These are phyloP conservation scores for Aspergillus pseudotamarii DNA, from an alignment of 2,329 filamentous ascomycete species.

Conservation along the genomic window DNA sequence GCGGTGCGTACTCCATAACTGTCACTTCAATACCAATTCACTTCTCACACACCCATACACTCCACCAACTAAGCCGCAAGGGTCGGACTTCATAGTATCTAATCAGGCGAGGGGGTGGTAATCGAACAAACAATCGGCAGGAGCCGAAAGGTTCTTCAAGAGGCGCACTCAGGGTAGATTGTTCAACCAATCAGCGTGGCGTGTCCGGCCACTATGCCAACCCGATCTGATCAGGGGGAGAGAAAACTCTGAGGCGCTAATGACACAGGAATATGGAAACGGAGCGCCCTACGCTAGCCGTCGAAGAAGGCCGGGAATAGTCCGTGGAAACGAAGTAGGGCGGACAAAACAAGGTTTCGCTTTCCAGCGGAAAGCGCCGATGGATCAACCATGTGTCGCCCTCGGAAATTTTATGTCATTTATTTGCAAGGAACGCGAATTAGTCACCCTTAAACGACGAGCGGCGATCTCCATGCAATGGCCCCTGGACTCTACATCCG, in stretches of 20 bases:
- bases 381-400: slow-evolving; percentile 1
- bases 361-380: slow-evolving; percentile 15
- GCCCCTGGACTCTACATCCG: background rate
- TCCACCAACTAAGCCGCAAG: background rate
- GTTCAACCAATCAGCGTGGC: slow-evolving; percentile 1
- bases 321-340: slow-evolving; percentile 9
- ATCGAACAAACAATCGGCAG: background rate
- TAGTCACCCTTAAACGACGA: background rate
- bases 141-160: slow-evolving; percentile 1
- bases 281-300: slow-evolving; percentile 8
- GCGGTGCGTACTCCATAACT: background rate
- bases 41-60: background rate
- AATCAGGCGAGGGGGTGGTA: slow-evolving; percentile 6
- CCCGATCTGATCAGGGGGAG: slow-evolving; percentile 6
- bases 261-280: background rate
- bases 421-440: background rate
- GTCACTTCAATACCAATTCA: background rate
- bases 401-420: slow-evolving; percentile 1
- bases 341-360: slow-evolving; percentile 1
- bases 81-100: background rate
- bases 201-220: background rate
- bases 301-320: slow-evolving; percentile 6
- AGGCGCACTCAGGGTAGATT: background rate
- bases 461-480: slow-evolving; percentile 1
- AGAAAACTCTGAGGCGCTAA: slow-evolving; percentile 14